Conservation (phyloP, 441 rosid genomes). For the Daphne laureola region DNA sequence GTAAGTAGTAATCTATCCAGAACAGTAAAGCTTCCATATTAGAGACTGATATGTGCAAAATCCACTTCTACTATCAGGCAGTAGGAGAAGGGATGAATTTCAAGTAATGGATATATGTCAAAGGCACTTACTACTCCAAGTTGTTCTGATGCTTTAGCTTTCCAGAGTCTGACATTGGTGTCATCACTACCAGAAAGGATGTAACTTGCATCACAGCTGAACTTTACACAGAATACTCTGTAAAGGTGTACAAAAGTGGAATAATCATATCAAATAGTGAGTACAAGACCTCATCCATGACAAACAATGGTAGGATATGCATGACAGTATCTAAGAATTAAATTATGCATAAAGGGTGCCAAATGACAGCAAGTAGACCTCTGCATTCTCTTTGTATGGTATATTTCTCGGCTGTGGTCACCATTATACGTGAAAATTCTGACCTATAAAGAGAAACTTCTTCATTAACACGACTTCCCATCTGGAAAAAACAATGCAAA, state of each 20-base stretch:
- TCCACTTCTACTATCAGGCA: no score
- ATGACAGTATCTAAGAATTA: no score
- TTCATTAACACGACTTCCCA: constrained; percentile 4
- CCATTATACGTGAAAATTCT: constrained; percentile 87
- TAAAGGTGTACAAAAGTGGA: constrained; percentile 5
- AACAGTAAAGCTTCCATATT: no score
- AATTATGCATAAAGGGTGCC: not conserved
- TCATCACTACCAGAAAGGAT: constrained; percentile 94
- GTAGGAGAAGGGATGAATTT: no score
- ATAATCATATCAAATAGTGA: constrained; percentile 9
- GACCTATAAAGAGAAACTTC: constrained; percentile 30
- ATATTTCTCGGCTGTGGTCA: constrained; percentile 86
- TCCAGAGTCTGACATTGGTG: constrained; percentile 88
- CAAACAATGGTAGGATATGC: no score
- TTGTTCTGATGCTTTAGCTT: constrained; percentile 96
- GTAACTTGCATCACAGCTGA: constrained; percentile 81
- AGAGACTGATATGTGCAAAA: no score
- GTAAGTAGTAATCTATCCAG: no score
- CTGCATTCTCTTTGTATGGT: constrained; percentile 98
- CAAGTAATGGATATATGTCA: not conserved
- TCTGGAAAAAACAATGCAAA: not conserved
- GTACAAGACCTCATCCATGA: no score
- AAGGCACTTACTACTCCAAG: constrained; percentile 78
- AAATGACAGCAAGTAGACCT: constrained; percentile 35
- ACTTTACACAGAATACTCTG: constrained; percentile 91